A percentile compares a stretch with the other conserved stretches of the same genome.
Conservation (phyloP, 352 stramenopile species). For the Phytophthora foliorum region DNA sequence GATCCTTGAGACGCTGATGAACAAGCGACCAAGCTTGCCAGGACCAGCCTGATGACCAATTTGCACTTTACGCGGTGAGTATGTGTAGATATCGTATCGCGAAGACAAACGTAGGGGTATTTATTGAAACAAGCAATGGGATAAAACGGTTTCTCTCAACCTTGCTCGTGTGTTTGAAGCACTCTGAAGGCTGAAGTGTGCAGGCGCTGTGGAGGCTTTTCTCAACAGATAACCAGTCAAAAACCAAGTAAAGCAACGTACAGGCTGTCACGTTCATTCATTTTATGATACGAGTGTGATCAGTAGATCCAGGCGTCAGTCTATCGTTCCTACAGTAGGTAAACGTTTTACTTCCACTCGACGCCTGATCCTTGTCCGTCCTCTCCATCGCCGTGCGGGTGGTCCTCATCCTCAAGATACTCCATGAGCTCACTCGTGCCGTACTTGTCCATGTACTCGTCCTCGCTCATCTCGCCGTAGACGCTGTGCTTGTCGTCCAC, state of each 20-base stretch:
- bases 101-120: conserved; percentile 34
- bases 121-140: conserved; percentile 44
- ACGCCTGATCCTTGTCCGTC: conserved; percentile 48
- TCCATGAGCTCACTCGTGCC: conserved; percentile 90
- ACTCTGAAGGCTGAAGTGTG: too few relatives aligned
- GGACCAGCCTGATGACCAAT: conserved; percentile 12
- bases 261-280: conserved; percentile 20
- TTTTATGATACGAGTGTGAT: conserved; percentile 6
- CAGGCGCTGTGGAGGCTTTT: neutral
- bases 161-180: neutral
- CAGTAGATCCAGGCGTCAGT: conserved; percentile 6
- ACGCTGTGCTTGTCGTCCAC: conserved; percentile 84
- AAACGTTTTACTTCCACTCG: conserved; percentile 66
- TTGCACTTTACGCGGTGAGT: conserved; percentile 19
- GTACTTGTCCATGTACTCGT: conserved; percentile 91
- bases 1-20: conserved; percentile 2
- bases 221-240: neutral
- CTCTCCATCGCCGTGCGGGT: conserved; percentile 41
- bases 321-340: conserved; percentile 18
- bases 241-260: neutral
- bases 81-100: conserved; percentile 41
- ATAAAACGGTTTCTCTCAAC: conserved; percentile 21
- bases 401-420: conserved; percentile 77
- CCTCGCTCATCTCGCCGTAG: conserved; percentile 83
- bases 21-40: conserved; percentile 9